Evolutionary conservation across 495 filamentous ascomycete genomes (phyloP).

Genomic region (Aspergillus hancockii): DNA sequence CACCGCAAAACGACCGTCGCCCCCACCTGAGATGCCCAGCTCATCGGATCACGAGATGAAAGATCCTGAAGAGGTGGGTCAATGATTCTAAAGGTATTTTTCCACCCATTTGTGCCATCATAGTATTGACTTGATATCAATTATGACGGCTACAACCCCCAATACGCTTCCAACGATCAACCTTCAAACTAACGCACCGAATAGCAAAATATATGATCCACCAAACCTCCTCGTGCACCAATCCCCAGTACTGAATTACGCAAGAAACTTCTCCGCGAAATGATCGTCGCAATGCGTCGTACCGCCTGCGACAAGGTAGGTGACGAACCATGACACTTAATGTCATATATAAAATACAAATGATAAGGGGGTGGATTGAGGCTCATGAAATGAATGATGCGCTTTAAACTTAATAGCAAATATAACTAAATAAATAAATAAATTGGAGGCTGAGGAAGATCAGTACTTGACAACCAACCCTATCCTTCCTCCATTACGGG

Average conservation of each 20-base stretch:
- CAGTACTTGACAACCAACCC: background rate
- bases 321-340: conserved; percentile 14
- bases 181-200: conserved; percentile 18
- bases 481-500: background rate
- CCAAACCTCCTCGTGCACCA: conserved; percentile 11
- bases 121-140: background rate
- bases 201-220: conserved; percentile 7
- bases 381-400: background rate
- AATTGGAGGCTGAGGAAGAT: background rate
- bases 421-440: background rate
- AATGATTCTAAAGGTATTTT: conserved; percentile 29
- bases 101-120: background rate
- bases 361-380: background rate
- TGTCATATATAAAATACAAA: conserved; percentile 7
- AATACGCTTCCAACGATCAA: background rate
- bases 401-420: background rate
- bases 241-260: conserved; percentile 57
- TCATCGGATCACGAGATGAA: conserved; percentile 26
- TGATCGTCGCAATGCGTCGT: conserved; percentile 56
- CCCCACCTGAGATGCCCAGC: conserved; percentile 28
- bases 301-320: conserved; percentile 32
- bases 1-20: conserved; percentile 52
- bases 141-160: background rate
- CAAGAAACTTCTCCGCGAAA: conserved; percentile 67
- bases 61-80: conserved; percentile 52